Percentiles rank a stretch among this genome's conserved stretches.
phyloP scores from a whole-genome alignment of 2,329 filamentous ascomycete genomes.

The Daldinia sp. region DNA sequence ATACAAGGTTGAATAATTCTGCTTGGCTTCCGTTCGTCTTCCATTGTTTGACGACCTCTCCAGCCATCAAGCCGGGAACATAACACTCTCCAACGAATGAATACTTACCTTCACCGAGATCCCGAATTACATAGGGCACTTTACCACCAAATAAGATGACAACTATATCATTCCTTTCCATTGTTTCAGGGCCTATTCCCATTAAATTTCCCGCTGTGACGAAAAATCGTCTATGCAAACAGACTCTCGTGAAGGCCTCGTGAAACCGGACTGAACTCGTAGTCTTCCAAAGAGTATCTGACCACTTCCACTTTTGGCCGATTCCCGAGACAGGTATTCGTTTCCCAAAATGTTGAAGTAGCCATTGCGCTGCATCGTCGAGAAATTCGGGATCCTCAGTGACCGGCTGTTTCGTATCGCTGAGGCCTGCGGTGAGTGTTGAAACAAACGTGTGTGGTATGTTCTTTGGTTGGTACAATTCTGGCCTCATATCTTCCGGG shows the following conservation, averaged over 20 bases:
- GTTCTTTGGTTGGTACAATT: constrained; percentile 14
- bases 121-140: constrained; percentile 31
- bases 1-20: constrained; percentile 27
- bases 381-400: constrained; percentile 15
- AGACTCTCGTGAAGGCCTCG: constrained; percentile 30
- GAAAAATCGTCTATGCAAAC: constrained; percentile 33
- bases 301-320: constrained; percentile 11
- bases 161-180: constrained; percentile 27
- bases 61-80: constrained; percentile 34
- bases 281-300: constrained; percentile 7
- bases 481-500: neutral
- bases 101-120: constrained; percentile 12
- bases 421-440: constrained; percentile 14
- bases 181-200: constrained; percentile 34
- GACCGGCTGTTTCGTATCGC: constrained; percentile 12
- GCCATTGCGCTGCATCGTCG: constrained; percentile 25
- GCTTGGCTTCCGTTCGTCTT: constrained; percentile 9
- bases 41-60: constrained; percentile 30
- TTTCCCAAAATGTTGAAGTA: constrained; percentile 22
- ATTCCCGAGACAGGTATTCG: constrained; percentile 20
- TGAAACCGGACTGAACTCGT: constrained; percentile 30
- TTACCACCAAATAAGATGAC: constrained; percentile 34
- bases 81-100: constrained; percentile 38
- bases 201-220: constrained; percentile 28
- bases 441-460: constrained; percentile 23